These are phyloP conservation scores for Mesembryanthemum crystallinum DNA, from an alignment of 148 eudicot species.

Conservation along the genomic window DNA sequence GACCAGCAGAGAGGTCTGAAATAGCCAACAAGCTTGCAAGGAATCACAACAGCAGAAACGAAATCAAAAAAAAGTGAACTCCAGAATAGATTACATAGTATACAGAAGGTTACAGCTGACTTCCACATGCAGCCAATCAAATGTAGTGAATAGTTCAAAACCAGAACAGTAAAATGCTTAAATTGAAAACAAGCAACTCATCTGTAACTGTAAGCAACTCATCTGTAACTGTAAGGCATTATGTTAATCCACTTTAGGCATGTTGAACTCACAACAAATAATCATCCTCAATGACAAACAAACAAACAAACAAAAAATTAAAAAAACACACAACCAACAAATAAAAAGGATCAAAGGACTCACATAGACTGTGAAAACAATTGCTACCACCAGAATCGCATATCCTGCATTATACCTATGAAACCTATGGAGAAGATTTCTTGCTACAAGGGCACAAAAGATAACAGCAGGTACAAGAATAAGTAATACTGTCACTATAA, in stretches of 20 bases:
- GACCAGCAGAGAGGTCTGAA: background rate
- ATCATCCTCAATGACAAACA: background rate
- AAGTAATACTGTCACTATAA: slow-evolving; percentile 50
- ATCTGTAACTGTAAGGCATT: background rate
- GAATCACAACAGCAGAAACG: background rate
- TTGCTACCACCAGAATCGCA: slow-evolving; percentile 47
- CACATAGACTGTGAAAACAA: slow-evolving; percentile 58
- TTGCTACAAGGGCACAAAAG: slow-evolving; percentile 58
- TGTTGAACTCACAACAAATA: background rate
- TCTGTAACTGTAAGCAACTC: too few relatives aligned
- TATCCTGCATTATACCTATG: slow-evolving; percentile 57
- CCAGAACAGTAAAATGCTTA: background rate
- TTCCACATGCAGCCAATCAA: background rate
- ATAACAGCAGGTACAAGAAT: slow-evolving; percentile 52
- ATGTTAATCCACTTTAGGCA: too few relatives aligned
- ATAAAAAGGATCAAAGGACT: slow-evolving; percentile 32
- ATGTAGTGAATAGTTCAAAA: background rate
- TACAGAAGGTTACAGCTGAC: background rate
- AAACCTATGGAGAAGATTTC: slow-evolving; percentile 50
- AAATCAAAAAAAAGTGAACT: background rate
- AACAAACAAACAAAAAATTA: too few relatives aligned
- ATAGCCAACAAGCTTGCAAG: background rate
- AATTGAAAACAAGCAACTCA: background rate
- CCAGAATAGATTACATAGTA: background rate
- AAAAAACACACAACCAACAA: background rate